Conservation (phyloP, 306 rosid species). For the Cicer judaicum region DNA sequence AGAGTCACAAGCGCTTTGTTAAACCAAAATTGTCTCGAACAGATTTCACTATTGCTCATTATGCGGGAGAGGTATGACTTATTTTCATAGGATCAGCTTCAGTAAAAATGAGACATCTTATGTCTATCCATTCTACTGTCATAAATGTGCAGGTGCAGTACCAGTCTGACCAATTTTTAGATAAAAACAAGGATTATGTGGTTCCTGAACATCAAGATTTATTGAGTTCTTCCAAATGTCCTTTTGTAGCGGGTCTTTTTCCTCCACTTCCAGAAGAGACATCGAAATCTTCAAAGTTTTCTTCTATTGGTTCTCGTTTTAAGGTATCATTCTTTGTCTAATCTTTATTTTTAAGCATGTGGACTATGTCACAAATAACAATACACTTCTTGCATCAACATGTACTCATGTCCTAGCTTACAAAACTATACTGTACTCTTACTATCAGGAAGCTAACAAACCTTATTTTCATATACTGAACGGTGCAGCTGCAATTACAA, state of each 20-base stretch:
- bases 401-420: conserved; percentile 32
- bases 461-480: conserved; percentile 43
- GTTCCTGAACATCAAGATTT: conserved; percentile 98
- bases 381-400: conserved; percentile 37
- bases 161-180: conserved; percentile 94
- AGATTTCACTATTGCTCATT: conserved; percentile 82
- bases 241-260: conserved; percentile 97
- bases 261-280: conserved; percentile 93
- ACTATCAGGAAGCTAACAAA: conserved; percentile 46
- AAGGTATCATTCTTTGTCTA: conserved; percentile 61
- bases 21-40: conserved; percentile 98
- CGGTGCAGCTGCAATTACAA: conserved; percentile 93
- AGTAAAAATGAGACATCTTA: conserved; percentile 27
- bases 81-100: conserved; percentile 38
- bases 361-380: conserved; percentile 28
- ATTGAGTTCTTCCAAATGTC: conserved; percentile 82
- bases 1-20: conserved; percentile 85
- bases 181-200: conserved; percentile 98
- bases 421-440: conserved; percentile 36
- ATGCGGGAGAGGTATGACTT: conserved; percentile 94
- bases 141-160: conserved; percentile 74
- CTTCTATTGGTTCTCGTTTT: conserved; percentile 97
- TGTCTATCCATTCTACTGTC: conserved; percentile 42
- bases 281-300: conserved; percentile 91
- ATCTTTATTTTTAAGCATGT: conserved; percentile 22